A percentile compares a stretch with the other conserved stretches of the same genome.
Evolutionary conservation across 306 rosid species (phyloP).

Genomic region (Hippophae tibetana): DNA sequence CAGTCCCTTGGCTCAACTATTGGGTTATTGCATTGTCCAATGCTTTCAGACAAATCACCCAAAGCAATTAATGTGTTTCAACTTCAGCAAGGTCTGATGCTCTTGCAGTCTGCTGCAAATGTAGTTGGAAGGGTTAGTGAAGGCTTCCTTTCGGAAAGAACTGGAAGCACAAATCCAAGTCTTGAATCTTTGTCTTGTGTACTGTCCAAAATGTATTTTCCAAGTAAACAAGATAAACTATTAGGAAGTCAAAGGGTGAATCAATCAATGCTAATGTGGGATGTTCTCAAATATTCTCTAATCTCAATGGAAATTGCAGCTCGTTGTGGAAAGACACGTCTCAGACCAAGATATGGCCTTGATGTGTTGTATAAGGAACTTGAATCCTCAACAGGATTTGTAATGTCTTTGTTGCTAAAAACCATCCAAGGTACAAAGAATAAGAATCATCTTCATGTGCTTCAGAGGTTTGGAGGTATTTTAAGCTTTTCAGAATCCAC

Average conservation of each 20-base stretch:
- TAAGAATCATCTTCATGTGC: conserved; percentile 63
- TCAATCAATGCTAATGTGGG: conserved; percentile 91
- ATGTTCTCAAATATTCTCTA: conserved; percentile 76
- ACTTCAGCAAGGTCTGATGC: conserved; percentile 52
- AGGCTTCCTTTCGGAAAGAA: conserved; percentile 36
- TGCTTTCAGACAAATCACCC: conserved; percentile 20
- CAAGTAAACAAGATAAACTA: conserved; percentile 51
- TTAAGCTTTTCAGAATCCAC: conserved; percentile 67
- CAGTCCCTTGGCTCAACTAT: conserved; percentile 27
- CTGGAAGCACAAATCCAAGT: conserved; percentile 36
- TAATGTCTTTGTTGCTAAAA: conserved; percentile 66
- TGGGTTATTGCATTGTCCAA: conserved; percentile 28
- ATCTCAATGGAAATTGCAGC: conserved; percentile 83
- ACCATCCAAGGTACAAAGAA: conserved; percentile 47
- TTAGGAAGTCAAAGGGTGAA: conserved; percentile 41
- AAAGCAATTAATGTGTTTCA: conserved; percentile 37
- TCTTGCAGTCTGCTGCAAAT: conserved; percentile 61
- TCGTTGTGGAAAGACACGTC: conserved; percentile 56
- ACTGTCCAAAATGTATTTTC: conserved; percentile 68
- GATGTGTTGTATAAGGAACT: conserved; percentile 70
- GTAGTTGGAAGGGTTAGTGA: conserved; percentile 43
- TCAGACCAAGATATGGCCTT: conserved; percentile 59
- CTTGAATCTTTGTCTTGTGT: conserved; percentile 48
- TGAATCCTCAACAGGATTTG: conserved; percentile 72
- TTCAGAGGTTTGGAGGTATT: conserved; percentile 74